Evolutionary conservation across 345 rosid genomes (phyloP).

Genomic region (Bruguiera parviflora): DNA sequence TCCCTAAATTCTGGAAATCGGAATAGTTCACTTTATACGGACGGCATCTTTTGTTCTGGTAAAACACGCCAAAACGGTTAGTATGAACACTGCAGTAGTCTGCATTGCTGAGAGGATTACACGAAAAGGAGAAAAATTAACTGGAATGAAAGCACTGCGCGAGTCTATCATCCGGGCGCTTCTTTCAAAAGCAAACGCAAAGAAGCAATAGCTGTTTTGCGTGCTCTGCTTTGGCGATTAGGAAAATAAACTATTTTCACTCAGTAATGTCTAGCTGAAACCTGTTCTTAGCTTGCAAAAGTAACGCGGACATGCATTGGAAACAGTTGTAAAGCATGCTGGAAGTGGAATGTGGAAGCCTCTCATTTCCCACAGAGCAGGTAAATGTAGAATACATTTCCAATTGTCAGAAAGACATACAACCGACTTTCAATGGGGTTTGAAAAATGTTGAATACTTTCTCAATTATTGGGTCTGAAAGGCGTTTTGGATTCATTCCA

Average conservation of each 20-base stretch:
- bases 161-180: not conserved
- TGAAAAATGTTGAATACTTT: constrained; percentile 17
- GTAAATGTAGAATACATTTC: constrained; percentile 7
- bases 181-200: constrained; percentile 9
- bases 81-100: constrained; percentile 5
- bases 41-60: too few relatives aligned
- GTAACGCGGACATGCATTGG: not conserved
- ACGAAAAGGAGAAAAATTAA: not conserved
- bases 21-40: not conserved
- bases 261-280: too few relatives aligned
- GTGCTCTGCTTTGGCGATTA: not conserved
- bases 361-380: not conserved
- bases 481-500: constrained; percentile 12
- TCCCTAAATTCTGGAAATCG: not conserved
- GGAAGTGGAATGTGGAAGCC: too few relatives aligned
- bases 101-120: not conserved
- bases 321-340: too few relatives aligned
- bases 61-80: too few relatives aligned
- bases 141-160: not conserved
- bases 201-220: not conserved
- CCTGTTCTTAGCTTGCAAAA: not conserved
- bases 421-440: constrained; percentile 17
- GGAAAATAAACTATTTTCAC: not conserved
- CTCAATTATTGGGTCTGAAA: constrained; percentile 25
- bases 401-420: constrained; percentile 16